Base-by-base conservation (phyloP, 495 filamentous ascomycete genomes). In the Margaritispora aquatica region DNA sequence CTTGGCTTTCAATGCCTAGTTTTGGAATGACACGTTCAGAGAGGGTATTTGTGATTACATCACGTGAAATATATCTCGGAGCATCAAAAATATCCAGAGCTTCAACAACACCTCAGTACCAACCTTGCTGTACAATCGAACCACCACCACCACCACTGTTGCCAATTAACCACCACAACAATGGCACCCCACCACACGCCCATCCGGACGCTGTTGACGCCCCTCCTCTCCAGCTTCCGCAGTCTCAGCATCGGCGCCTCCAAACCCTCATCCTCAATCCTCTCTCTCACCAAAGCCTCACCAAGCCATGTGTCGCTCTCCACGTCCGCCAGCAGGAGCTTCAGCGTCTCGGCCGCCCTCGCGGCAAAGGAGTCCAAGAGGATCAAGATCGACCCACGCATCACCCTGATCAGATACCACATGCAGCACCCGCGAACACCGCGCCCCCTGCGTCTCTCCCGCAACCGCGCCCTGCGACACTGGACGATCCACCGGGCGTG, bases 401-500 rank as follows among this genome's bases (percentile, higher is more conserved):
- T 66, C 20, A 54, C 58, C 0, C 53, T 70, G 3, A 65, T 67
- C 22, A n/a, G 68, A 46, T 70, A 68, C 58, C 66, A 68, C 41
- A 41, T 68, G 34, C 57, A 66, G 31, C 68, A 68, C 41, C 58
- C 63, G 0, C 52, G 52, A 17, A 70, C 65, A 24, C 65, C 65
- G 27, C 26, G 67, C 1, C 91, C 92, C 1, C 81, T 97, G 62
- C 84, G 89, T 61, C 87, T 96, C 80, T 89, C 84, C 24, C 90
- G 92, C 62, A 88, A 87, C 75, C 88, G 94, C 55, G 81, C 83
- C 75, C 86, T 97, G 63, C 88, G 94, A 23, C 94, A 99, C 78
- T 99, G 95, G 94, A 96, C 94, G 54, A 97, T 99, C 77, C 92
- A 97, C 76, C 91, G 94, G 64, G 94, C 92, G 21, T 97, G 90